phyloP scores from a whole-genome alignment of 2,329 filamentous ascomycete species.

The Nemania sp. region DNA sequence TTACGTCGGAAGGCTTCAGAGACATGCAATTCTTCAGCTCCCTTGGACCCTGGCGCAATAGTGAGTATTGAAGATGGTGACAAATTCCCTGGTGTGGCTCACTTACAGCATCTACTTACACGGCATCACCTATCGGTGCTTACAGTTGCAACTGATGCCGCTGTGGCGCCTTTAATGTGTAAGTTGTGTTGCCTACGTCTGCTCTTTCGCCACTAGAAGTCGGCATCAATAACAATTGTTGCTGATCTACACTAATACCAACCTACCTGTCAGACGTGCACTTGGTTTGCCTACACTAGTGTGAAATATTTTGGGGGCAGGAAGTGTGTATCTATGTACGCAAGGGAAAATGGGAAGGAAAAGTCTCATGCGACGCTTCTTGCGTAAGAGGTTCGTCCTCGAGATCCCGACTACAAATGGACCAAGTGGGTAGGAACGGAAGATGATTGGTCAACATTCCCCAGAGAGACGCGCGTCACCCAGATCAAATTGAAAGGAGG shows the following conservation, averaged over 20 bases:
- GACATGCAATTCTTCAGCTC: background rate
- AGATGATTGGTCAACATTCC: slow-evolving; percentile 29
- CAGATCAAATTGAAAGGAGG: slow-evolving; percentile 19
- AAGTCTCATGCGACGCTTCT: slow-evolving; percentile 1
- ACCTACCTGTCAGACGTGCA: too few species aligned
- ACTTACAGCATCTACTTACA: background rate
- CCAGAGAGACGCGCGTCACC: slow-evolving; percentile 37
- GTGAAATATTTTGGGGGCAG: too few species aligned
- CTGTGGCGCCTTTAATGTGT: slow-evolving; percentile 2
- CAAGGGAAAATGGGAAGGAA: background rate
- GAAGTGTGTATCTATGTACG: background rate
- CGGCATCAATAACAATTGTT: too few species aligned
- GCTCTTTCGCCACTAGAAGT: too few species aligned
- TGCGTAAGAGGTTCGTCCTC: slow-evolving; percentile 2
- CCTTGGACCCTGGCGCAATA: background rate
- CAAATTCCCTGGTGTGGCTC: background rate
- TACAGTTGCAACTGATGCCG: slow-evolving; percentile 9
- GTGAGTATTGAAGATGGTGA: slow-evolving; percentile 1
- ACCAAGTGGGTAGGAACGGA: background rate
- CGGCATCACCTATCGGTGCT: too few species aligned
- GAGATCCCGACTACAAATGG: slow-evolving; percentile 9
- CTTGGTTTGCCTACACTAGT: too few species aligned
- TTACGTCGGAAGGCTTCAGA: background rate
- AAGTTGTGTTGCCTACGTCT: too few species aligned
- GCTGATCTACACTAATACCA: too few species aligned